These are phyloP conservation scores for Kodamaea leandrae DNA, from an alignment of 805 yeast genomes.

Conservation along the genomic window DNA sequence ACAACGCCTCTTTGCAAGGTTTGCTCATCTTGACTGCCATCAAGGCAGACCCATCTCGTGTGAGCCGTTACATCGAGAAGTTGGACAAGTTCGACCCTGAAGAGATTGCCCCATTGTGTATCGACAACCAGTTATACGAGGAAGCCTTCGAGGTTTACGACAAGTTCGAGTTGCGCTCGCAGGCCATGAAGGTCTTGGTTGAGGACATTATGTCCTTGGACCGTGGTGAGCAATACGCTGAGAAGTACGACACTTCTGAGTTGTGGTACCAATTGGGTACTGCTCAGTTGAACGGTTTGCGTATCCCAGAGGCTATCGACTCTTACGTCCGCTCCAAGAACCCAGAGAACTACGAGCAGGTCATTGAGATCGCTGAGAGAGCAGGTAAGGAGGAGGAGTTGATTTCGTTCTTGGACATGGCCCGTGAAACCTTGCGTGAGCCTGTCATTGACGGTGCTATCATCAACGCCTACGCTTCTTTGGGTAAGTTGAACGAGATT, in stretches of 20 bases:
- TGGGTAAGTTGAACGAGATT: conserved; percentile 73
- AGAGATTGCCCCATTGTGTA: conserved; percentile 90
- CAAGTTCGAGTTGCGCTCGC: conserved; percentile 70
- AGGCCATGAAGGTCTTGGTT: conserved; percentile 86
- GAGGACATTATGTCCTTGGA: conserved; percentile 93
- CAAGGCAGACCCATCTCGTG: conserved; percentile 89
- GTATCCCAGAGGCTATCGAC: conserved; percentile 86
- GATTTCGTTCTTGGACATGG: conserved; percentile 82
- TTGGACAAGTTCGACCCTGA: conserved; percentile 87
- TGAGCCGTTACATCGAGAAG: conserved; percentile 78
- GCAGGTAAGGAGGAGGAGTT: conserved; percentile 96
- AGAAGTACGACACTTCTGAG: conserved; percentile 78
- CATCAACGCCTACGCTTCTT: conserved; percentile 79
- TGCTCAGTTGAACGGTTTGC: conserved; percentile 91
- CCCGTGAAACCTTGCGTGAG: conserved; percentile 87
- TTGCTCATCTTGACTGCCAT: conserved; percentile 90
- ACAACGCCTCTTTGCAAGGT: conserved; percentile 93
- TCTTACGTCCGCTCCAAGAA: conserved; percentile 91
- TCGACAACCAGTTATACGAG: conserved; percentile 83
- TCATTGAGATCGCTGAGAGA: conserved; percentile 89
- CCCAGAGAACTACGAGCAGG: conserved; percentile 85
- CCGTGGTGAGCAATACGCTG: conserved; percentile 92
- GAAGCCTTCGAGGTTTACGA: conserved; percentile 93
- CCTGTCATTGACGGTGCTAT: conserved; percentile 91
- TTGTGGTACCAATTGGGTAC: conserved; percentile 94